A percentile compares a stretch with the other conserved stretches of the same genome.
phyloP scores from a whole-genome alignment of 805 yeast species.

The Suhomyces kilbournensis region DNA sequence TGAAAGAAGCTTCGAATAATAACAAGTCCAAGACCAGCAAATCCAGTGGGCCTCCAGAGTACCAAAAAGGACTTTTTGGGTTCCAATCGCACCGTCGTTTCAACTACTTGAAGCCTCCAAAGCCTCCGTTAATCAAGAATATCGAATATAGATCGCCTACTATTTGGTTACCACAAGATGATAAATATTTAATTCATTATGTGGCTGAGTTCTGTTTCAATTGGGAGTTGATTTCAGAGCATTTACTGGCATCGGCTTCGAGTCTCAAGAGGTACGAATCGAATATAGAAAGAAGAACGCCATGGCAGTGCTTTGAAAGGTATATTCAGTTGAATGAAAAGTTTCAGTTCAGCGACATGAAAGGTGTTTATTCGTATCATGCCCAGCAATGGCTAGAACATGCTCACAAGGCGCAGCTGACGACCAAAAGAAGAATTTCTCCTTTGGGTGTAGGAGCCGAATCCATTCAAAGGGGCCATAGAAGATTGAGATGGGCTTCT shows the following conservation, averaged over 20 bases:
- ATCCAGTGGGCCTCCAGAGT: conserved; percentile 32
- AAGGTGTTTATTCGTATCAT: conserved; percentile 76
- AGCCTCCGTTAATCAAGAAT: conserved; percentile 81
- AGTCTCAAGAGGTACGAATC: conserved; percentile 64
- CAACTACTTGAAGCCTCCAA: conserved; percentile 77
- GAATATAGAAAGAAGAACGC: conserved; percentile 90
- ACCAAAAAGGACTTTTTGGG: conserved; percentile 61
- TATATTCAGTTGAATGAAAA: conserved; percentile 89
- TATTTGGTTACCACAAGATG: conserved; percentile 95
- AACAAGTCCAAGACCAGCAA: conserved; percentile 1
- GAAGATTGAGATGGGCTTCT: conserved; percentile 90
- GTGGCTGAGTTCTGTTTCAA: conserved; percentile 87
- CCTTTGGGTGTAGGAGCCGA: conserved; percentile 94
- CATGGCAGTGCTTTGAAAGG: conserved; percentile 98
- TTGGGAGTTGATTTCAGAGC: conserved; percentile 89
- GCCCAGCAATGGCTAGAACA: conserved; percentile 93
- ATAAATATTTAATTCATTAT: conserved; percentile 69
- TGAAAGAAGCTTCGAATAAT: conserved; percentile 34
- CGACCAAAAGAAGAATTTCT: conserved; percentile 82
- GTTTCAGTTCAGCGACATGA: conserved; percentile 81
- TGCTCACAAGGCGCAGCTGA: conserved; percentile 83
- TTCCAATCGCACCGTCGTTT: conserved; percentile 49
- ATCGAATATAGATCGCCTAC: conserved; percentile 86
- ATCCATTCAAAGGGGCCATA: conserved; percentile 89
- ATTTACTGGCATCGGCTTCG: conserved; percentile 63